phyloP scores from a whole-genome alignment of 495 filamentous ascomycete species.

The Tuber indicum region DNA sequence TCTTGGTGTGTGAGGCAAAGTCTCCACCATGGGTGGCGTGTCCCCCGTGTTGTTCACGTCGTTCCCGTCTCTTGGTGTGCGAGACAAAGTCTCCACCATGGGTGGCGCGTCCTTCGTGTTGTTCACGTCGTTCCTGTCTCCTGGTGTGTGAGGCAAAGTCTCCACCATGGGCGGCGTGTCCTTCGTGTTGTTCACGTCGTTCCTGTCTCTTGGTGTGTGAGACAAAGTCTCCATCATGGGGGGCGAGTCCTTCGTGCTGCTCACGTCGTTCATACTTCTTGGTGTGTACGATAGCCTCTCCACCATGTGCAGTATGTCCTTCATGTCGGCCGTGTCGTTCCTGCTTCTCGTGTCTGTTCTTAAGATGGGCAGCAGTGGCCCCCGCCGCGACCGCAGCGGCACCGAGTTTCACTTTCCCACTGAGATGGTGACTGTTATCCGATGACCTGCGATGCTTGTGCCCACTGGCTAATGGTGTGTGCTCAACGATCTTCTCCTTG shows the following conservation, averaged over 20 bases:
- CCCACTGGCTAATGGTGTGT: slow-evolving; percentile 16
- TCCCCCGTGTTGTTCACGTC: too few relatives aligned
- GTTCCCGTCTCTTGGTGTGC: slow-evolving; percentile 15
- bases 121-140: slow-evolving; percentile 11
- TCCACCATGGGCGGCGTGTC: slow-evolving; percentile 13
- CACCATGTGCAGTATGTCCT: slow-evolving; percentile 13
- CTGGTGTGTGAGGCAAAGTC: slow-evolving; percentile 14
- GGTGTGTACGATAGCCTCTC: slow-evolving; percentile 19
- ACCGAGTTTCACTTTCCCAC: slow-evolving; percentile 19
- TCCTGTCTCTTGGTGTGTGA: background rate
- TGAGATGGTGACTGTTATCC: slow-evolving; percentile 12
- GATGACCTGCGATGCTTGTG: slow-evolving; percentile 5
- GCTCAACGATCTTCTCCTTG: slow-evolving; percentile 21
- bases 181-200: slow-evolving; percentile 20
- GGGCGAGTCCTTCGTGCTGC: background rate
- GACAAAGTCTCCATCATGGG: slow-evolving; percentile 1
- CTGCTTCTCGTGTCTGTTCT: slow-evolving; percentile 2
- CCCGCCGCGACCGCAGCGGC: slow-evolving; percentile 26
- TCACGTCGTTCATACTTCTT: slow-evolving; percentile 9
- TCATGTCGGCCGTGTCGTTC: slow-evolving; percentile 17
- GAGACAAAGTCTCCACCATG: background rate
- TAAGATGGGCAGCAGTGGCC: slow-evolving; percentile 16
- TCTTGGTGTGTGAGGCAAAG: background rate
- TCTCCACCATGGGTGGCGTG: slow-evolving; percentile 7
- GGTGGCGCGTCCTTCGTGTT: background rate